These are phyloP conservation scores for Fusarium miscanthi DNA, from an alignment of 2,329 filamentous ascomycete species.

Conservation along the genomic window DNA sequence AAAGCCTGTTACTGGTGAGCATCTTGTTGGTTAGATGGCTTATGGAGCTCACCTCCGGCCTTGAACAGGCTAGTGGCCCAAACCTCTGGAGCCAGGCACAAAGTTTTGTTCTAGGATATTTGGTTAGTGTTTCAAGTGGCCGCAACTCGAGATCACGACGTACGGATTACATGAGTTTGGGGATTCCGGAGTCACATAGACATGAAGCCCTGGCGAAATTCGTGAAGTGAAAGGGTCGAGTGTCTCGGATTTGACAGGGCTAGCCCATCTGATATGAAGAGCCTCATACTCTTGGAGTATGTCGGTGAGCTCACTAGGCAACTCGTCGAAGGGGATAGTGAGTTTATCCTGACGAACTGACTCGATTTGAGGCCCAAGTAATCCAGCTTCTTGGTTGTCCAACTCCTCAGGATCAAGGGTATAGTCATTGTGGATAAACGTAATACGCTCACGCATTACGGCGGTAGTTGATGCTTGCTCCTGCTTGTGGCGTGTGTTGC, in stretches of 20 bases:
- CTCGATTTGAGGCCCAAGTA: constrained; percentile 67
- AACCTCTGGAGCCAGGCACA: constrained; percentile 72
- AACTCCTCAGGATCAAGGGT: constrained; percentile 73
- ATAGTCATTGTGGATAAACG: constrained; percentile 77
- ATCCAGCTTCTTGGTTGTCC: constrained; percentile 63
- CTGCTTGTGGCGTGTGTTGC: neutral
- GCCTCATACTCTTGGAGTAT: constrained; percentile 74
- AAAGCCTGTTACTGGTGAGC: constrained; percentile 62
- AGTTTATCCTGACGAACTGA: constrained; percentile 83
- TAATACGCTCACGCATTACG: constrained; percentile 80
- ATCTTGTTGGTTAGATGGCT: neutral
- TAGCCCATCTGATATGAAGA: constrained; percentile 84
- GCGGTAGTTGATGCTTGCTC: neutral
- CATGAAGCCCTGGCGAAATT: constrained; percentile 82
- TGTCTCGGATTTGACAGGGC: constrained; percentile 65
- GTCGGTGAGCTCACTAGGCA: constrained; percentile 73
- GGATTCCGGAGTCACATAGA: constrained; percentile 73
- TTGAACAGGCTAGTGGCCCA: constrained; percentile 65
- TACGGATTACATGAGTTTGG: constrained; percentile 36
- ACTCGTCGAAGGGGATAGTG: constrained; percentile 78
- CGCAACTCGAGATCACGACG: constrained; percentile 29
- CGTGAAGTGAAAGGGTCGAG: constrained; percentile 79
- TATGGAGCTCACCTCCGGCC: constrained; percentile 41
- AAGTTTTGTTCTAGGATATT: constrained; percentile 56
- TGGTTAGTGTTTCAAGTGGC: constrained; percentile 1